Conservation (phyloP, 441 rosid genomes). For the Dalechampia spathulata region DNA sequence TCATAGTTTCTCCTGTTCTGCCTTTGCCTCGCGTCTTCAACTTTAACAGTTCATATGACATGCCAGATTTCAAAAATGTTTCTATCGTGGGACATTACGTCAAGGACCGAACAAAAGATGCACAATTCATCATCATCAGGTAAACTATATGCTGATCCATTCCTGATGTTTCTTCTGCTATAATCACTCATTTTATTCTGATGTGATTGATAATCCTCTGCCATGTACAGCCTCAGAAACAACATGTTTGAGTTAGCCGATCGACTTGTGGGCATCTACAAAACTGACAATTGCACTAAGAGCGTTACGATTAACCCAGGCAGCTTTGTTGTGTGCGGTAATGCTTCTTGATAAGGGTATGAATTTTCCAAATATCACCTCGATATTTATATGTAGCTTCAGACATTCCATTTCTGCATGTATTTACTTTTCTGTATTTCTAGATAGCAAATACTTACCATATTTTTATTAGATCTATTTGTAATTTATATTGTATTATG, state of each 20-base stretch:
- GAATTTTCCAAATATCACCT: slow-evolving; percentile 13
- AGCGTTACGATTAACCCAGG: slow-evolving; percentile 88
- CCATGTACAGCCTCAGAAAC: slow-evolving; percentile 73
- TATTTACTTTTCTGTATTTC: too few species aligned
- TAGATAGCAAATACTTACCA: too few species aligned
- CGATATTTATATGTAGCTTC: slow-evolving; percentile 1
- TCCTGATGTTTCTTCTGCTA: neutral
- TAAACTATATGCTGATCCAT: slow-evolving; percentile 13
- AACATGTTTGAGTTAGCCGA: slow-evolving; percentile 99
- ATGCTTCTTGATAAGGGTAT: slow-evolving; percentile 31
- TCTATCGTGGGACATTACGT: slow-evolving; percentile 97
- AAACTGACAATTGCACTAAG: slow-evolving; percentile 94
- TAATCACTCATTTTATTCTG: neutral
- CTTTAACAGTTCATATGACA: slow-evolving; percentile 1
- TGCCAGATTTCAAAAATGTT: slow-evolving; percentile 89
- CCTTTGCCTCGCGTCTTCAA: slow-evolving; percentile 5
- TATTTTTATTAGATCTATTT: too few species aligned
- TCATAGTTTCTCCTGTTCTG: neutral
- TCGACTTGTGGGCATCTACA: slow-evolving; percentile 95
- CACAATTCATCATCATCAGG: slow-evolving; percentile 96
- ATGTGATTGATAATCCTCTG: neutral
- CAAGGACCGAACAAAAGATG: slow-evolving; percentile 91
- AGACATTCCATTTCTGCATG: neutral
- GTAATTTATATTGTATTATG: too few species aligned
- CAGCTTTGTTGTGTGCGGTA: slow-evolving; percentile 65